Evolutionary conservation across 2,329 filamentous ascomycete species (phyloP).

Genomic region (Aspergillus persii): DNA sequence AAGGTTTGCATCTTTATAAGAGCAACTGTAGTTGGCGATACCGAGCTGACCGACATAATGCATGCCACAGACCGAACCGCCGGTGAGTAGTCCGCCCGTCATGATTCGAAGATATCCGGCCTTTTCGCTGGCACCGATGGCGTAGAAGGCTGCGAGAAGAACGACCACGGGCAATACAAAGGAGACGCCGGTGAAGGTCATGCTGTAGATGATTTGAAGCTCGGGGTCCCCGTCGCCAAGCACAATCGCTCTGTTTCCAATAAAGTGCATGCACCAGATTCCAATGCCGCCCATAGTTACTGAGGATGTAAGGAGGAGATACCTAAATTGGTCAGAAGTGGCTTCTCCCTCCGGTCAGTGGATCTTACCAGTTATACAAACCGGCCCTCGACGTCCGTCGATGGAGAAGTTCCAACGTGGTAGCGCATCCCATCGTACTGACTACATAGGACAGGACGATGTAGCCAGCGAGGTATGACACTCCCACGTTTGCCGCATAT

Average conservation of each 20-base stretch:
- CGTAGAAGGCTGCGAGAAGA: slow-evolving; percentile 68
- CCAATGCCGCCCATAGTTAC: slow-evolving; percentile 71
- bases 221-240: slow-evolving; percentile 61
- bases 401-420: slow-evolving; percentile 79
- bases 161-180: slow-evolving; percentile 78
- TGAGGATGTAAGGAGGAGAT: slow-evolving; percentile 62
- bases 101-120: slow-evolving; percentile 60
- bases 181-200: slow-evolving; percentile 69
- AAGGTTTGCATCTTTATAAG: slow-evolving; percentile 60
- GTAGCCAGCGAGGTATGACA: slow-evolving; percentile 55
- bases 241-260: slow-evolving; percentile 76
- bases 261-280: slow-evolving; percentile 80
- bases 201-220: slow-evolving; percentile 72
- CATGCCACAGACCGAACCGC: slow-evolving; percentile 77
- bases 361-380: slow-evolving; percentile 63
- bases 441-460: slow-evolving; percentile 67
- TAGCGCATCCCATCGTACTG: slow-evolving; percentile 72
- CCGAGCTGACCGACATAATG: slow-evolving; percentile 85
- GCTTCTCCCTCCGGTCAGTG: not conserved
- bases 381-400: slow-evolving; percentile 68
- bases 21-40: slow-evolving; percentile 71
- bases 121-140: slow-evolving; percentile 60
- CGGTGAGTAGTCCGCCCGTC: slow-evolving; percentile 66
- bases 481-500: slow-evolving; percentile 9
- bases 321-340: slow-evolving; percentile 41